Evolutionary conservation across 768 basidiomycete species (phyloP).

Genomic region (Lentinula sp.): DNA sequence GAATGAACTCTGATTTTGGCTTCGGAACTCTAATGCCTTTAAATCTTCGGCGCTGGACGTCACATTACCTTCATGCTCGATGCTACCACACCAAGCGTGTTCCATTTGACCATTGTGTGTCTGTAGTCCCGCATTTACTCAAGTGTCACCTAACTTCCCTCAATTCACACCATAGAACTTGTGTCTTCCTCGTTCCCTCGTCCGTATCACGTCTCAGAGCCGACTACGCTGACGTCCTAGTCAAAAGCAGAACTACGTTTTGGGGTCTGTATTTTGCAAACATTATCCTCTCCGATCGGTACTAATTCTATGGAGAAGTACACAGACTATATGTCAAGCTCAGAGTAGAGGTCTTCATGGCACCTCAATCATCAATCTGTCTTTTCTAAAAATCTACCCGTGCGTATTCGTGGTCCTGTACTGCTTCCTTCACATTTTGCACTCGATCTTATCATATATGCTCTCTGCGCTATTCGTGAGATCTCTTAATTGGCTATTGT

Average conservation of each 20-base stretch:
- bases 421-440: background rate
- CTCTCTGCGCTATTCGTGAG: background rate
- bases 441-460: background rate
- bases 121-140: constrained; percentile 5
- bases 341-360: background rate
- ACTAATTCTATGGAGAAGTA: background rate
- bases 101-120: background rate
- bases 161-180: background rate
- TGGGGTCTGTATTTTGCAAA: background rate
- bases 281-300: constrained; percentile 2
- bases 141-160: background rate
- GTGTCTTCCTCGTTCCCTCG: background rate
- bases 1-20: background rate
- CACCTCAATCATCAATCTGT: background rate
- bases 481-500: background rate
- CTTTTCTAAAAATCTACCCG: too few relatives aligned
- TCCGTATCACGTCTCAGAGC: constrained; percentile 1
- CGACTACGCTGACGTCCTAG: background rate
- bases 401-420: background rate
- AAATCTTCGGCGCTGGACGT: background rate
- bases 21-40: background rate
- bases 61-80: constrained; percentile 2
- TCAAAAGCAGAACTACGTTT: constrained; percentile 2
- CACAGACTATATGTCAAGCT: background rate
- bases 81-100: background rate